Conservation (phyloP, 192 early-diverging fungal genomes). For the Podila clonocystis region DNA sequence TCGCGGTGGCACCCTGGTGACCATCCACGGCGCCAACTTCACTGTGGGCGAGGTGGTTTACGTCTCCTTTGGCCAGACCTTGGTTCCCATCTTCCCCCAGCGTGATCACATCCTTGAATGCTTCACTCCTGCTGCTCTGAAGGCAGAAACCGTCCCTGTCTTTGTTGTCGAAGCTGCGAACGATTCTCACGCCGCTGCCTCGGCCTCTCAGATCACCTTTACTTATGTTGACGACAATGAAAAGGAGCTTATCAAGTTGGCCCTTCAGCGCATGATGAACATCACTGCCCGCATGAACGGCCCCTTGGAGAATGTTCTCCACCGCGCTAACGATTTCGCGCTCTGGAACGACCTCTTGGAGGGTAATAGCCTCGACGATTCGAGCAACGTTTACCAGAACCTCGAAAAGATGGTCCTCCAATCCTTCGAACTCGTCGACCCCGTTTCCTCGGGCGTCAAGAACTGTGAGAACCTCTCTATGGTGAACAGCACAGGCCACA, state of each 20-base stretch:
- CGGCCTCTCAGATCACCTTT: constrained; percentile 19
- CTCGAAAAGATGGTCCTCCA: constrained; percentile 47
- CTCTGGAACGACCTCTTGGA: constrained; percentile 42
- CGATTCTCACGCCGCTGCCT: background rate
- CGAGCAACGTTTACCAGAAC: constrained; percentile 8
- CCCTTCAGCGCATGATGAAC: constrained; percentile 44
- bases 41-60: constrained; percentile 45
- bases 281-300: constrained; percentile 36
- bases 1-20: constrained; percentile 46
- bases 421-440: constrained; percentile 37
- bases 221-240: constrained; percentile 50
- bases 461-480: constrained; percentile 16
- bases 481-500: constrained; percentile 57
- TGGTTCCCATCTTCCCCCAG: constrained; percentile 41
- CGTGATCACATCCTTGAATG: constrained; percentile 37
- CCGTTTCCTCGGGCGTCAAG: constrained; percentile 5
- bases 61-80: constrained; percentile 41
- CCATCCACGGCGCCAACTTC: constrained; percentile 38
- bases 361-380: background rate
- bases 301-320: constrained; percentile 30
- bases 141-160: constrained; percentile 36
- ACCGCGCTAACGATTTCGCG: constrained; percentile 34
- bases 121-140: constrained; percentile 27
- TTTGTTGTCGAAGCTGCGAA: constrained; percentile 10
- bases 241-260: constrained; percentile 45